A percentile compares a stretch with the other conserved stretches of the same genome.
phyloP scores from a whole-genome alignment of 176 grass and related monocot species.

The Bothriochloa decipiens region DNA sequence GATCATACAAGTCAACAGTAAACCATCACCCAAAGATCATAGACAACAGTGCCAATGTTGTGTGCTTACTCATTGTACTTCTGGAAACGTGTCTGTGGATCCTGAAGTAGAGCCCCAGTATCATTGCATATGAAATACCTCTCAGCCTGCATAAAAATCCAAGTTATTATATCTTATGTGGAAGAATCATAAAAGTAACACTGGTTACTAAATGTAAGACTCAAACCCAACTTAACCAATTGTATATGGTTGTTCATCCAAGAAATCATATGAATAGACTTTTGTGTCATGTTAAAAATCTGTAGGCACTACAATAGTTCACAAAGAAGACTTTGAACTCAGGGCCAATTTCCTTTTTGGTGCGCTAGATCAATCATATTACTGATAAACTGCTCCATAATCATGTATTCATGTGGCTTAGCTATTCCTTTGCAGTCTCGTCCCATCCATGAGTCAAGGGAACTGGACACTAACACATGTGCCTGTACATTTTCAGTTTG shows the following conservation, averaged over 20 bases:
- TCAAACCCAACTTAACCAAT: not conserved
- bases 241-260: too few relatives aligned
- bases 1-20: not conserved
- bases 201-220: not conserved
- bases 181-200: constrained; percentile 5
- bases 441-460: constrained; percentile 14
- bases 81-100: constrained; percentile 67
- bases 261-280: not conserved
- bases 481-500: not conserved
- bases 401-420: constrained; percentile 4
- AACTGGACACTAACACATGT: constrained; percentile 8
- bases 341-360: not conserved
- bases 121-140: constrained; percentile 91
- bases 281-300: not conserved
- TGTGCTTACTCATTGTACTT: constrained; percentile 85
- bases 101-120: constrained; percentile 77
- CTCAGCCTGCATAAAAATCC: constrained; percentile 63
- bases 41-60: not conserved
- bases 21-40: constrained; percentile 27
- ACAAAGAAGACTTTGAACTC: not conserved
- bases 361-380: not conserved
- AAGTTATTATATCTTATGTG: not conserved
- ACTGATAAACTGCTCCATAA: not conserved
- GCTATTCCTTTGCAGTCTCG: not conserved
- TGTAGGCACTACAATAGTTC: not conserved